Evolutionary conservation across 2,329 filamentous ascomycete genomes (phyloP), one percentile per base, ranked within the genome.

Genomic region (Gnomoniopsis smithogilvyi): DNA sequence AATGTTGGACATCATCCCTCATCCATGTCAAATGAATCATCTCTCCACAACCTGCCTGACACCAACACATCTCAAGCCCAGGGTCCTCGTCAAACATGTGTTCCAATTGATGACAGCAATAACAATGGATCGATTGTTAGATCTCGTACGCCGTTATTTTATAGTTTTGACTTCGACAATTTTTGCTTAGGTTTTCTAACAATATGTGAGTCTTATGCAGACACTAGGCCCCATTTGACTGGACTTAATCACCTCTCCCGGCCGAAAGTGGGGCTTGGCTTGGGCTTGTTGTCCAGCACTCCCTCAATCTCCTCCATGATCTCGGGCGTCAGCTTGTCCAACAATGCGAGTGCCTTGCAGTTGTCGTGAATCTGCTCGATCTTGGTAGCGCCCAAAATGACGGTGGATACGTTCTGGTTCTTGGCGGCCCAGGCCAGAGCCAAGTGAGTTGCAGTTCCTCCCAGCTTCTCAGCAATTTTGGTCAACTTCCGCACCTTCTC

Each of bases 401-500:
- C 84, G 17, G 79, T 81, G 69, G 81, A 85, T 51, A 87, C 80
- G 59, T 84, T 81, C 64, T 79, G 78, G 68, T 88, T 88, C 68
- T 78, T 82, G 51, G 88, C 73, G 15, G 85, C 81, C 85, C 85
- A 88, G 2, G 83, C 84, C 54, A 87, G 74, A 0, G 85, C 83
- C 47, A 88, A 74, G 54, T 78, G 76, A 66, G 75, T 77, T 73
- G 78, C 72, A 70, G 82, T 84, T 61, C 87, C 77, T 14, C 81
- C 85, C 45, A 92, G 74, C 65, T 78, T 80, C 56, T 89, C 80
- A 2, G 89, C 88, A 63, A 92, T 80, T 53, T 83, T 77, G 77
- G 83, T 74, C 62, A 86, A 73, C 67, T 80, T 78, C 65, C 80
- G 82, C 54, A 90, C 83, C 70, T 82, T 82, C 63, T 83, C 76